Base-by-base conservation (phyloP, 805 yeast species). In the Brettanomyces naardenensis region DNA sequence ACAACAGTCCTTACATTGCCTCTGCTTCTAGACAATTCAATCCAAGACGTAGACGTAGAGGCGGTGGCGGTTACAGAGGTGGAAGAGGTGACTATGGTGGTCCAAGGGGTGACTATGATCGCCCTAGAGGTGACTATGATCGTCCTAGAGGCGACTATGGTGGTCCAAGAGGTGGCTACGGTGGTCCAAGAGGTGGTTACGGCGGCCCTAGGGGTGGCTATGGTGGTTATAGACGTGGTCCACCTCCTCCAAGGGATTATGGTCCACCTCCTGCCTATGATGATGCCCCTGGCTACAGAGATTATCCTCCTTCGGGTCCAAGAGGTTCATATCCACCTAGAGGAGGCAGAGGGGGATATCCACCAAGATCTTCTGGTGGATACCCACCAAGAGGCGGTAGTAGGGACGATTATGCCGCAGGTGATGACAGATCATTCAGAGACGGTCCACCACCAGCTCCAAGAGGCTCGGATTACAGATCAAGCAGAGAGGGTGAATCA, bases 1-100 rank as follows among this genome's bases (percentile, higher is more conserved):
- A 87, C 53, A 71, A 76, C 35, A 62, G 76, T 39, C 79, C 79
- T 36, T 73, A 71, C 49, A 66, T 73, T 38, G 58, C 62, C 17
- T 52, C 62, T 37, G 61, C 75, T 65, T 45, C 78, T 64, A 50
- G 71, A 69, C 51, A 67, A 61, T 54, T 64, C 66, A 56, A 67
- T 48, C 66, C 66, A 40, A 48, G 61, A 40, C 63, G 66, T 40
- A 57, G 54, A 38, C 52, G 68, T 49, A 17, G 36, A 9, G 73
- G 73, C 37, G 62, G 65, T 17, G 65, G 66, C 37, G 69, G 71
- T 48, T 61, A 65, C 62, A 60, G 74, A 52, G 70, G 77, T 68
- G 13, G 25, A 18, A 19, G 33, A 21, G 34, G 34, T 31, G 15
- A 10, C 26, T 14, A 20, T 3, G 34, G 26, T 10, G 26, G 34